A percentile compares a stretch with the other conserved stretches of the same genome.
Evolutionary conservation across 345 rosid genomes (phyloP).

Genomic region (Anacardium occidentale): DNA sequence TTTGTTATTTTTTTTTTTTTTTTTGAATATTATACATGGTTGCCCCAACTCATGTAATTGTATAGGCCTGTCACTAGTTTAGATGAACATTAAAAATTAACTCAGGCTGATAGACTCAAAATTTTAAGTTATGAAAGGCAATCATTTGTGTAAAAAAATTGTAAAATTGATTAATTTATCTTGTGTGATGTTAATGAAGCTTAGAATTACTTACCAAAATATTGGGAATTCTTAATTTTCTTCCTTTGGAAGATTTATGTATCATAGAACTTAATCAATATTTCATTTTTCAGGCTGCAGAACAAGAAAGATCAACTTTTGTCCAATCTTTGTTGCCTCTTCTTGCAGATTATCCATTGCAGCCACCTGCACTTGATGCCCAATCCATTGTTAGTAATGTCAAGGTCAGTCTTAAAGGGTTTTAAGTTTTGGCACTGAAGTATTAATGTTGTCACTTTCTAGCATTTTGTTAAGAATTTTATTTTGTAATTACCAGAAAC

Average conservation of each 20-base stretch:
- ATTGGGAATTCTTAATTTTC: not conserved
- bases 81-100: not conserved
- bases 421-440: slow-evolving; percentile 9
- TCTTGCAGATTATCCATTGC: slow-evolving; percentile 78
- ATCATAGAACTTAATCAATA: not conserved
- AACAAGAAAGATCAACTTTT: slow-evolving; percentile 88
- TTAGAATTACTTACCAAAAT: too few species aligned
- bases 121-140: not conserved
- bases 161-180: not conserved
- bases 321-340: slow-evolving; percentile 87
- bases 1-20: too few species aligned
- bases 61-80: too few species aligned
- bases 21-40: too few species aligned
- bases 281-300: slow-evolving; percentile 69
- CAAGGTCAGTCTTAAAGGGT: slow-evolving; percentile 53
- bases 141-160: not conserved
- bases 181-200: not conserved
- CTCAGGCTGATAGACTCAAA: not conserved
- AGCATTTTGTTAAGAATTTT: slow-evolving; percentile 5
- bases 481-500: not conserved
- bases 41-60: too few species aligned
- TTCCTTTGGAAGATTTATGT: not conserved
- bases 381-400: slow-evolving; percentile 93
- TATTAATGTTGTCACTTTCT: slow-evolving; percentile 9
- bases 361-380: slow-evolving; percentile 84